Evolutionary conservation across 2,329 filamentous ascomycete genomes (phyloP), one percentile per base, ranked within the genome.

Genomic region (Bisporella sp.): DNA sequence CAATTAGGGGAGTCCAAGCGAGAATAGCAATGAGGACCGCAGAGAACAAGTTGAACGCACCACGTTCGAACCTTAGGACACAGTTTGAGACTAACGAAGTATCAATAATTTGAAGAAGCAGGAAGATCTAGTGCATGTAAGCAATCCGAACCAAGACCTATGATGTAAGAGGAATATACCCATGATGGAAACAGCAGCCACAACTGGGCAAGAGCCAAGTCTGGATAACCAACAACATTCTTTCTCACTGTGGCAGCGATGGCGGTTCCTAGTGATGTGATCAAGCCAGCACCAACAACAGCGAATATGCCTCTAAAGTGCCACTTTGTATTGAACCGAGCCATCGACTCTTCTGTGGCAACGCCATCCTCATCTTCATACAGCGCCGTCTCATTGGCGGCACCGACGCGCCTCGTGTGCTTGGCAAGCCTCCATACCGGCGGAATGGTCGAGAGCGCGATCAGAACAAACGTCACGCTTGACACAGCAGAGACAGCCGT

Each of bases 291-390:
- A 6, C 71, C 49, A 0, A 79, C 75, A 21, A 77, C 71, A 6
- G 78, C 31, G 8, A 80, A 63, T 41, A 85, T 70, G 31, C 71
- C 63, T 6, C 70, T 54, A 61, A 82, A 84, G 53, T 79, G 74
- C 52, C 72, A 59, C 51, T 71, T 77, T 59, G 79, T 77, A 32
- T 83, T 84, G 62, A 84, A 89, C 32, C 73, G 72, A 28, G 74
- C 72, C 49, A 80, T 64, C 2, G 81, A 80, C 60, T 85, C 81
- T 45, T 78, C 73, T 0, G 79, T 85, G 39, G 82, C 84, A 54
- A 74, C 73, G 47, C 86, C 86, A 66, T 90, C 86, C 51, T 74
- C 68, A 62, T 90, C 86, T 57, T 82, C 71, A 60, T 89, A 90
- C 3, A 62, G 4, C 6, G 6, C 49, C 29, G 51, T 53, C 5